Percentiles rank a stretch among this genome's conserved stretches.
Conservation (phyloP, 2,329 filamentous ascomycete species). For the Thelonectria olida region DNA sequence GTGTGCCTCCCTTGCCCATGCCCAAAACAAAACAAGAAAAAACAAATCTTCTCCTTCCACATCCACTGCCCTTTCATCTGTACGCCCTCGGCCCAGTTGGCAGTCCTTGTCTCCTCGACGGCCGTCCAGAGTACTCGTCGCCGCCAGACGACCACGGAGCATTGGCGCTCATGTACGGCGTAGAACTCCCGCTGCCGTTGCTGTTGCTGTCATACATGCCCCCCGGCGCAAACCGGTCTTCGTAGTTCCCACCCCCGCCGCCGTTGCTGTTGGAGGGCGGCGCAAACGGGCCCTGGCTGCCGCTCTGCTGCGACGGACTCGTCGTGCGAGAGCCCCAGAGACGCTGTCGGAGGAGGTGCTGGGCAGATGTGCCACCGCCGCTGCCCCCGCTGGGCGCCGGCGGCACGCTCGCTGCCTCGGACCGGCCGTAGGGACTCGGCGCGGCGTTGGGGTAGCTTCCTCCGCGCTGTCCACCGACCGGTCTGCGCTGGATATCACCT, state of each 20-base stretch:
- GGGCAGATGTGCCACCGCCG: conserved; percentile 66
- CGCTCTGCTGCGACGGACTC: conserved; percentile 57
- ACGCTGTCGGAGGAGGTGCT: conserved; percentile 83
- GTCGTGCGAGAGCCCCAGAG: conserved; percentile 72
- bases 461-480: conserved; percentile 49
- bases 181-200: conserved; percentile 40
- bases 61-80: conserved; percentile 37
- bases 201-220: conserved; percentile 53
- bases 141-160: conserved; percentile 58
- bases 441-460: conserved; percentile 72
- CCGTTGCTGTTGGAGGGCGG: conserved; percentile 51
- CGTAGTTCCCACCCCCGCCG: conserved; percentile 48
- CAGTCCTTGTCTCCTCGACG: conserved; percentile 50
- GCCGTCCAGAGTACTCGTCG: conserved; percentile 44
- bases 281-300: conserved; percentile 55
- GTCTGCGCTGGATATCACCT: conserved; percentile 48
- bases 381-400: conserved; percentile 43
- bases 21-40: neutral
- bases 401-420: conserved; percentile 39
- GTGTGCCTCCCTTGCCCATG: neutral
- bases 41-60: neutral
- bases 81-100: conserved; percentile 57
- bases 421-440: conserved; percentile 20
- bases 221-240: conserved; percentile 57
- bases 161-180: conserved; percentile 56